phyloP scores from a whole-genome alignment of 768 basidiomycete species.

The Serendipita sp. region DNA sequence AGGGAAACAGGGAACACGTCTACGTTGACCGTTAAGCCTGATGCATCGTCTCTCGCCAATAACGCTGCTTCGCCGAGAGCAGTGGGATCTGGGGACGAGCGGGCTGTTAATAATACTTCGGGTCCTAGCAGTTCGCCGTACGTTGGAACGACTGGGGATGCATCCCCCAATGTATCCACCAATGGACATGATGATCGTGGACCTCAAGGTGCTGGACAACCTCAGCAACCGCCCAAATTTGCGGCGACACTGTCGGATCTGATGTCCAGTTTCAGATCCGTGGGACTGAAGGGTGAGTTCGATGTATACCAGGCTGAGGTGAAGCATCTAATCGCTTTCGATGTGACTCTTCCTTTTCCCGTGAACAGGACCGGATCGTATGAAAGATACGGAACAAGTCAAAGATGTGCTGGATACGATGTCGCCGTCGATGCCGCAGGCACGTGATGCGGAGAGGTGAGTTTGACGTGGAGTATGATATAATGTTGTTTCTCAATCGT shows the following conservation, averaged over 20 bases:
- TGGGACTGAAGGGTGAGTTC: slow-evolving; percentile 78
- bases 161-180: not conserved
- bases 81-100: not conserved
- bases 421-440: slow-evolving; percentile 74
- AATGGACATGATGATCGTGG: not conserved
- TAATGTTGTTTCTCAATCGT: not conserved
- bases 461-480: slow-evolving; percentile 9
- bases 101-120: not conserved
- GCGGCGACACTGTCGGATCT: slow-evolving; percentile 82
- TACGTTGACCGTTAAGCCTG: not conserved
- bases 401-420: slow-evolving; percentile 91
- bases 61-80: not conserved
- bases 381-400: slow-evolving; percentile 76
- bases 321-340: not conserved
- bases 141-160: not conserved
- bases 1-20: not conserved
- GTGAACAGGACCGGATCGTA: slow-evolving; percentile 49
- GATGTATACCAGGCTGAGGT: not conserved
- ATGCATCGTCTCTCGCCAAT: not conserved
- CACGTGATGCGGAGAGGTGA: slow-evolving; percentile 89
- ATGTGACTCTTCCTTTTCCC: not conserved
- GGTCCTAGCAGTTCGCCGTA: not conserved
- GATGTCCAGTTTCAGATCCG: slow-evolving; percentile 85
- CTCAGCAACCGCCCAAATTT: slow-evolving; percentile 23
- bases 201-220: slow-evolving; percentile 14